Conservation (phyloP, 2,329 filamentous ascomycete genomes). For the Penicillium sp. region DNA sequence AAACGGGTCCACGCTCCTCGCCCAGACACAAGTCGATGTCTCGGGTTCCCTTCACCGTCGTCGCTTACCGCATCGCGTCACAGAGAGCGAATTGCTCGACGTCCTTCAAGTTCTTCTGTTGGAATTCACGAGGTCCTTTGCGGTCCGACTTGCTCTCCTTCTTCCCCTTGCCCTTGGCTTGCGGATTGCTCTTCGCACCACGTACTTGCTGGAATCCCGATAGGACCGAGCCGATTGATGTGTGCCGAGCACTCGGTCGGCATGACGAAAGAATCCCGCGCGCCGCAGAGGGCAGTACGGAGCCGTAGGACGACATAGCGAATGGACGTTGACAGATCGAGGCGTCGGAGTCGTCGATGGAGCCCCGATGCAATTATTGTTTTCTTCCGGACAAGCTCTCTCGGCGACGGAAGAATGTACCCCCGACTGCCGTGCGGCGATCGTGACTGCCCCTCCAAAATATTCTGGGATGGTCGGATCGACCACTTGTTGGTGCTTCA, state of each 20-base stretch:
- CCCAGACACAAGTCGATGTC: no score
- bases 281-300: constrained; percentile 31
- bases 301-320: constrained; percentile 33
- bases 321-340: constrained; percentile 9
- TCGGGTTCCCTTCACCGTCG: neutral
- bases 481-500: constrained; percentile 6
- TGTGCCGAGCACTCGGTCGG: constrained; percentile 24
- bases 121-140: constrained; percentile 62
- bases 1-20: neutral
- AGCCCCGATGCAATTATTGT: constrained; percentile 25
- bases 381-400: constrained; percentile 30
- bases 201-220: constrained; percentile 32
- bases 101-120: constrained; percentile 56
- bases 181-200: constrained; percentile 30
- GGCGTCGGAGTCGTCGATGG: constrained; percentile 1
- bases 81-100: constrained; percentile 72
- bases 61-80: constrained; percentile 74
- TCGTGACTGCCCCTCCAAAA: constrained; percentile 22
- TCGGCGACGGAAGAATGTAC: constrained; percentile 29
- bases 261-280: constrained; percentile 31
- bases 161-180: constrained; percentile 39
- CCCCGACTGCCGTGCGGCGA: constrained; percentile 19
- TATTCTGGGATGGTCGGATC: neutral
- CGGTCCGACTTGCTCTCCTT: constrained; percentile 56
- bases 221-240: constrained; percentile 29